Evolutionary conservation across 805 yeast genomes (phyloP).

Genomic region (Ogataea ganodermae): DNA sequence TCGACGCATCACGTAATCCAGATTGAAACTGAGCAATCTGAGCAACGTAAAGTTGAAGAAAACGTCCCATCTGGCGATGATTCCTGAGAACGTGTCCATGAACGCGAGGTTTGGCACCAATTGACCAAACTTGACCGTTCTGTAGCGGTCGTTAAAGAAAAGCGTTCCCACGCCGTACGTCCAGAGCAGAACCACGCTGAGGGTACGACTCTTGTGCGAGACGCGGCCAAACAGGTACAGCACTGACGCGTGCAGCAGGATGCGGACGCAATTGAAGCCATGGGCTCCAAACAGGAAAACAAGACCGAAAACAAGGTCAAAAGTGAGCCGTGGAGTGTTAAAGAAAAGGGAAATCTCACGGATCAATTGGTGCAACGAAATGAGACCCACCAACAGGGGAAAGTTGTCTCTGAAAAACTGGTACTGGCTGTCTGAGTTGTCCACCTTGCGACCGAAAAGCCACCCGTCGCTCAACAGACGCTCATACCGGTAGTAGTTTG

Average conservation of each 20-base stretch:
- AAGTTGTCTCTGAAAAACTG: conserved; percentile 83
- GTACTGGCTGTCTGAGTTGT: conserved; percentile 90
- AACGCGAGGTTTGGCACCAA: conserved; percentile 44
- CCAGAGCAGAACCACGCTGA: conserved; percentile 62
- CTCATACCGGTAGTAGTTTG: conserved; percentile 66
- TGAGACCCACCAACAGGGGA: conserved; percentile 56
- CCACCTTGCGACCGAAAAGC: conserved; percentile 88
- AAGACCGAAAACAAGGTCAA: conserved; percentile 74
- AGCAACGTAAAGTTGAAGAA: conserved; percentile 87
- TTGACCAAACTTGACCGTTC: conserved; percentile 53
- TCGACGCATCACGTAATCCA: conserved; percentile 64
- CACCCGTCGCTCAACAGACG: conserved; percentile 76
- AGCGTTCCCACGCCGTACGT: conserved; percentile 74
- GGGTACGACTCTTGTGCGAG: conserved; percentile 33
- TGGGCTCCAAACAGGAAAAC: conserved; percentile 72
- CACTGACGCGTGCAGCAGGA: conserved; percentile 57
- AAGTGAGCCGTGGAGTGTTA: conserved; percentile 47
- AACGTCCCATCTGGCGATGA: conserved; percentile 93
- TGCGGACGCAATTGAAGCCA: conserved; percentile 70
- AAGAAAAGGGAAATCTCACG: conserved; percentile 42
- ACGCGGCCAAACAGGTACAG: conserved; percentile 52
- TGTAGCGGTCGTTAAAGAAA: conserved; percentile 71
- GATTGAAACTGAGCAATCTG: conserved; percentile 78
- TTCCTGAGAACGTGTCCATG: conserved; percentile 71
- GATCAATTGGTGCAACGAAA: conserved; percentile 52